These are phyloP conservation scores for Nadsonia starkeyi-henricii DNA, from an alignment of 1,139 yeast genomes.

Conservation along the genomic window DNA sequence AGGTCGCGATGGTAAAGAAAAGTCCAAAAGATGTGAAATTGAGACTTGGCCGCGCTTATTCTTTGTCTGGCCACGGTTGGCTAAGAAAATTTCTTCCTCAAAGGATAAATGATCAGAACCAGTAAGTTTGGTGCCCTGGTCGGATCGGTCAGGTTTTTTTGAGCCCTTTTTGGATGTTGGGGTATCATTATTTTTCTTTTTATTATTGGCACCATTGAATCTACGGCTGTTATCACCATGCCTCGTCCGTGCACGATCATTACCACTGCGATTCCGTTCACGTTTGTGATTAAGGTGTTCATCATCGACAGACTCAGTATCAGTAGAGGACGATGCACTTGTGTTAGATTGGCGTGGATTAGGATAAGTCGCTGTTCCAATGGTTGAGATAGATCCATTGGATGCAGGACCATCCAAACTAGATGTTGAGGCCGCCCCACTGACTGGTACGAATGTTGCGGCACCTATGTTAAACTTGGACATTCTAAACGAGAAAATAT, in stretches of 20 bases:
- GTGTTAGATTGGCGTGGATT: too few species aligned
- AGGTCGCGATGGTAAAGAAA: constrained; percentile 9
- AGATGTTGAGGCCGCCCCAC: not conserved
- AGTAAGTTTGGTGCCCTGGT: not conserved
- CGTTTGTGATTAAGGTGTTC: not conserved
- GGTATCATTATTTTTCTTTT: constrained; percentile 1
- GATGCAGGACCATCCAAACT: not conserved
- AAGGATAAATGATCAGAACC: constrained; percentile 1
- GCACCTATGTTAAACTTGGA: constrained; percentile 10
- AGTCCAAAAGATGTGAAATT: constrained; percentile 21
- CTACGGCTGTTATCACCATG: constrained; percentile 1
- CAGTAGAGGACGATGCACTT: too few species aligned
- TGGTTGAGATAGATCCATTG: not conserved
- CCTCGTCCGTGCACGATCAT: not conserved
- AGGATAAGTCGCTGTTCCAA: not conserved
- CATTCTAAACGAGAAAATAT: not conserved
- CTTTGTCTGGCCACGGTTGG: constrained; percentile 1
- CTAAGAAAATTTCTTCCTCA: constrained; percentile 4
- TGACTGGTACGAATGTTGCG: constrained; percentile 9
- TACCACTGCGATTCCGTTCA: not conserved
- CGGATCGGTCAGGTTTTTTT: constrained; percentile 3
- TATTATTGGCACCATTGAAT: not conserved
- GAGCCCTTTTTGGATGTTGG: constrained; percentile 4
- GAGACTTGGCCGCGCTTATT: constrained; percentile 16
- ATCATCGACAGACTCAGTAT: too few species aligned